phyloP scores from a whole-genome alignment of 148 eudicot genomes.

The Mesembryanthemum crystallinum region DNA sequence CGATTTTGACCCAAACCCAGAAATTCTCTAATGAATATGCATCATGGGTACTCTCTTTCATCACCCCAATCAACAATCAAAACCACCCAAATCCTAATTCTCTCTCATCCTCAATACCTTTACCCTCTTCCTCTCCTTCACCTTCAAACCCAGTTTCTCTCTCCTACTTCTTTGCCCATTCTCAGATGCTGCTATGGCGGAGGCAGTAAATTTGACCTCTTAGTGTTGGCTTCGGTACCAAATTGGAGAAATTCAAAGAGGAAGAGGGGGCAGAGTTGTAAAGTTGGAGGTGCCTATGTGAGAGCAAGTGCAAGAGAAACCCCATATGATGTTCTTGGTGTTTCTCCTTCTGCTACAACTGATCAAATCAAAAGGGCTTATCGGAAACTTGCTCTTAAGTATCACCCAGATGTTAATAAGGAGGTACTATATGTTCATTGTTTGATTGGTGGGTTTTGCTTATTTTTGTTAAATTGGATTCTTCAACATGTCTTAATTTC shows the following conservation, averaged over 20 bases:
- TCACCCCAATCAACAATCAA: background rate
- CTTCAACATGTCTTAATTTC: background rate
- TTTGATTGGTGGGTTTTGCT: background rate
- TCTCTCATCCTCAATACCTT: background rate
- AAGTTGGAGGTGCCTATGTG: conserved; percentile 11
- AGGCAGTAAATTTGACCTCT: conserved; percentile 5
- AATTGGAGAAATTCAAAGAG: conserved; percentile 23
- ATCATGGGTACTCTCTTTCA: too few species aligned
- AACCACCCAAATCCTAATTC: conserved; percentile 20
- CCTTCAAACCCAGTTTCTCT: conserved; percentile 23
- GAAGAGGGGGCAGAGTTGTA: background rate
- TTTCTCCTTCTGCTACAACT: conserved; percentile 62
- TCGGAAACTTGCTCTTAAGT: conserved; percentile 89
- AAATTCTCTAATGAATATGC: too few species aligned
- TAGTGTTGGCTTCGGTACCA: conserved; percentile 21
- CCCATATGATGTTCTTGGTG: conserved; percentile 90
- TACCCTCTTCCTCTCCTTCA: background rate
- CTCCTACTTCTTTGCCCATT: conserved; percentile 10
- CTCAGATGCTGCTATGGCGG: conserved; percentile 23
- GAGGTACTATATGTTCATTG: conserved; percentile 41
- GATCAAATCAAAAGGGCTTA: conserved; percentile 92
- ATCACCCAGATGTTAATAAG: conserved; percentile 96
- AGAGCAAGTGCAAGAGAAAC: conserved; percentile 62
- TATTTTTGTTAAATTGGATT: background rate
- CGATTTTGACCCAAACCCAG: too few species aligned